phyloP scores from a whole-genome alignment of 139 green algal genomes.

The Auxenochlorella protothecoides region DNA sequence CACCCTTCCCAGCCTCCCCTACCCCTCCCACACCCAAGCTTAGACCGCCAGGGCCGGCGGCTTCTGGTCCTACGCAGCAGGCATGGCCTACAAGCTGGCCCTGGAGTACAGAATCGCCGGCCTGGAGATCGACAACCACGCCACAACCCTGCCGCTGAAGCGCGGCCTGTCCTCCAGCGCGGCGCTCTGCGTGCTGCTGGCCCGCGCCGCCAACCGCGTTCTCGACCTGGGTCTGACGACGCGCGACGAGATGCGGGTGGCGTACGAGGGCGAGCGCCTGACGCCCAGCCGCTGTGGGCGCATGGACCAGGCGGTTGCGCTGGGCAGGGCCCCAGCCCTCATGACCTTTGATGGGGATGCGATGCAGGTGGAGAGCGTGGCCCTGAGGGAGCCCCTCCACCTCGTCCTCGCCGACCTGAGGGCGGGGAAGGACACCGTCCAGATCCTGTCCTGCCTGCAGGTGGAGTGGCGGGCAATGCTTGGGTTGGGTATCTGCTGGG shows the following conservation, averaged over 20 bases:
- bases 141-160: conserved; percentile 50
- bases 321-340: conserved; percentile 37
- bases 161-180: conserved; percentile 63
- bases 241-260: conserved; percentile 58
- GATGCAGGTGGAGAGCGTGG: conserved; percentile 24
- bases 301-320: conserved; percentile 66
- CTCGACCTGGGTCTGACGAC: conserved; percentile 48
- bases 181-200: conserved; percentile 61
- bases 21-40: too few species aligned
- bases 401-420: conserved; percentile 34
- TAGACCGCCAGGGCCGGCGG: conserved; percentile 30
- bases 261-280: conserved; percentile 52
- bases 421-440: conserved; percentile 52
- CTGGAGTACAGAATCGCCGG: conserved; percentile 34
- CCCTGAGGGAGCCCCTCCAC: conserved; percentile 20
- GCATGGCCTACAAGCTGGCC: conserved; percentile 44
- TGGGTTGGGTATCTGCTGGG: not conserved
- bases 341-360: conserved; percentile 54
- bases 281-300: conserved; percentile 50
- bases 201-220: conserved; percentile 39
- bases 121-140: conserved; percentile 47
- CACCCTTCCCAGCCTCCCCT: too few species aligned
- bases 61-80: conserved; percentile 56
- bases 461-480: not conserved
- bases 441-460: conserved; percentile 53